phyloP scores from a whole-genome alignment of 495 filamentous ascomycete species.

The Tuber magnatum region DNA sequence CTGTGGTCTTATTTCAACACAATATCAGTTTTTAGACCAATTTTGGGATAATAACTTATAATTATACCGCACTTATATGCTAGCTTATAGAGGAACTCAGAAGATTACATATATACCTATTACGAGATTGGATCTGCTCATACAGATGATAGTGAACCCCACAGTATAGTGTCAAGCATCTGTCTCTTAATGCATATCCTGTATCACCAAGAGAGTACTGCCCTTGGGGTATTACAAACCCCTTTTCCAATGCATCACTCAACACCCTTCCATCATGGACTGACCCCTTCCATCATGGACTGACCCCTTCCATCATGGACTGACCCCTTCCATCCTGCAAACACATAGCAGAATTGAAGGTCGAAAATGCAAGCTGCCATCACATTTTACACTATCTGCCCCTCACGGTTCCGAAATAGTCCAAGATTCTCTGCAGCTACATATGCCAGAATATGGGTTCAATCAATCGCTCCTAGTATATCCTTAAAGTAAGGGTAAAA shows the following conservation, averaged over 20 bases:
- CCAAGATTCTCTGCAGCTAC: neutral
- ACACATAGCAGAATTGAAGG: constrained; percentile 13
- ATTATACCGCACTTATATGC: no score
- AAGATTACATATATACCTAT: no score
- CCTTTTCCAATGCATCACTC: constrained; percentile 1
- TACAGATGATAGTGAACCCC: constrained; percentile 14
- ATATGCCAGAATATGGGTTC: constrained; percentile 25
- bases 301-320: constrained; percentile 17
- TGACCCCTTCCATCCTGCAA: constrained; percentile 21
- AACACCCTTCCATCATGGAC: no score
- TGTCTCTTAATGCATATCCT: constrained; percentile 3
- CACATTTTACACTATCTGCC: constrained; percentile 10
- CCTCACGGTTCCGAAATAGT: no score
- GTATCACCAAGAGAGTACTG: constrained; percentile 24
- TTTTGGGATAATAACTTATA: neutral
- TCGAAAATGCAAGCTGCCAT: constrained; percentile 16
- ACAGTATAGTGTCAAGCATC: constrained; percentile 7
- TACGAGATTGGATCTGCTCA: neutral
- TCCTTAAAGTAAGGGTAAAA: constrained; percentile 28
- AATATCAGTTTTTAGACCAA: neutral
- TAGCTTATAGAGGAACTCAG: no score
- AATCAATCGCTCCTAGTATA: constrained; percentile 17
- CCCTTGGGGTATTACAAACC: neutral
- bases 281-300: no score
- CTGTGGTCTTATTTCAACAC: neutral